Evolutionary conservation across 75 land plant species (phyloP), one percentile per base, ranked within the genome.

Genomic region (Sequoiadendron giganteum): DNA sequence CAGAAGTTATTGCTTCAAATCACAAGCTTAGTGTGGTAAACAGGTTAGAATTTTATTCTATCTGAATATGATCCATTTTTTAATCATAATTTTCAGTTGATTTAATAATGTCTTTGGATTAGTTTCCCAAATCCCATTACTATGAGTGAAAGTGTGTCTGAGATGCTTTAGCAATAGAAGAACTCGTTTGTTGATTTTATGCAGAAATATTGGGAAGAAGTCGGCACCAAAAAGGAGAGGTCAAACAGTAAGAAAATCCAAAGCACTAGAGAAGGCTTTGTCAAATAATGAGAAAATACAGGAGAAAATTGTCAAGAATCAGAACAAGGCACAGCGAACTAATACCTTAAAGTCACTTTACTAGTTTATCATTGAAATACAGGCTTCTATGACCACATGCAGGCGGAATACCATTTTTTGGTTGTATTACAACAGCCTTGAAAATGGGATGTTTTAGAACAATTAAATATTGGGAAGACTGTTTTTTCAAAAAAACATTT

Each of bases 231-330:
- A 91, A 89, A 91, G 92, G 86, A 94, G 92, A 85, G 85, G 94
- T 68, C 92, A 93, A 72, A 89, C 88, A 68, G 77, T 92, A 36
- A 85, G 96, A 32, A 95, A 93, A 91, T 86, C 58, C 84, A 95
- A 95, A 89, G 90, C 95, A 8, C 48, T 91, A 21, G 95, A 90
- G 38, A 91, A 91, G 88, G 96, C 96, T 42, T 88, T 94, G 21
- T 89, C 93, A 25, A 83, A 47, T 47, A 92, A 72, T 89, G 96
- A 95, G 73, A 92, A 95, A 89, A 78, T 55, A n/a, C 89, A 87
- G 65, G 94, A 93, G 91, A 93, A 91, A 68, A 32, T 86, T 52
- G 88, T 86, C 78, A 93, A 90, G 76, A 85, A 49, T 61, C 90
- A 90, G 77, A 87, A 88, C 87, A 95, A 92, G 85, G 54, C 56